Evolutionary conservation across 2,329 filamentous ascomycete species (phyloP).

Genomic region (Lachnum nothofagi): DNA sequence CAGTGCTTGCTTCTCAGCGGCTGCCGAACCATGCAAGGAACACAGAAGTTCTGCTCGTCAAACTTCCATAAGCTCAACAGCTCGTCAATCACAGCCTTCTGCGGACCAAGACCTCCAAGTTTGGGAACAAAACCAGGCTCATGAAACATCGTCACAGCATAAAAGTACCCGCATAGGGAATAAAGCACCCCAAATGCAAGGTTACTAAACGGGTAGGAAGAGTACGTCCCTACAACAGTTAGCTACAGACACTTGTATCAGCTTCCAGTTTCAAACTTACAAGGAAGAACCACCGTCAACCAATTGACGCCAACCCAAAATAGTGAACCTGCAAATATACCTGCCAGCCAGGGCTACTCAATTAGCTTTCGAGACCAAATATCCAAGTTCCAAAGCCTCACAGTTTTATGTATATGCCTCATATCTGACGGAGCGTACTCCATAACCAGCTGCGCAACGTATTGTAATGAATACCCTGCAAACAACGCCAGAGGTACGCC

Average conservation of each 20-base stretch:
- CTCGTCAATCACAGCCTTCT: conserved; percentile 83
- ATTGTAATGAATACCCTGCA: conserved; percentile 67
- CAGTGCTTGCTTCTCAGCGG: conserved; percentile 95
- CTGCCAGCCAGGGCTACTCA: conserved; percentile 79
- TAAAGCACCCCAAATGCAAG: conserved; percentile 64
- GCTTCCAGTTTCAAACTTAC: conserved; percentile 44
- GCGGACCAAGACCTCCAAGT: conserved; percentile 79
- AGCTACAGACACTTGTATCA: conserved; percentile 24
- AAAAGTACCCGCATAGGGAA: conserved; percentile 75
- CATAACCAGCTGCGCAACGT: conserved; percentile 69
- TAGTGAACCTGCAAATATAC: conserved; percentile 83
- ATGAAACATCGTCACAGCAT: conserved; percentile 74
- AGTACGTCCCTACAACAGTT: conserved; percentile 55
- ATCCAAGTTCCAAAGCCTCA: conserved; percentile 40
- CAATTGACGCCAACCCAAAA: conserved; percentile 77
- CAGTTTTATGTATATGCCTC: conserved; percentile 83
- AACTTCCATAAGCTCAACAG: conserved; percentile 81
- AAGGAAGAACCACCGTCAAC: conserved; percentile 66
- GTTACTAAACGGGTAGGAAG: conserved; percentile 68
- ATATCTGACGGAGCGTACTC: conserved; percentile 82
- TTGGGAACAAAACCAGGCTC: conserved; percentile 94
- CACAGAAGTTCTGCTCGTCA: conserved; percentile 90
- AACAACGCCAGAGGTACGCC: conserved; percentile 68
- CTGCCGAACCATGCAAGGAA: conserved; percentile 88
- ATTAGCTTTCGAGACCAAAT: conserved; percentile 2